Percentiles rank a stretch among this genome's conserved stretches.
Evolutionary conservation across 805 yeast genomes (phyloP).

Genomic region (Cyberlindnera maritima): DNA sequence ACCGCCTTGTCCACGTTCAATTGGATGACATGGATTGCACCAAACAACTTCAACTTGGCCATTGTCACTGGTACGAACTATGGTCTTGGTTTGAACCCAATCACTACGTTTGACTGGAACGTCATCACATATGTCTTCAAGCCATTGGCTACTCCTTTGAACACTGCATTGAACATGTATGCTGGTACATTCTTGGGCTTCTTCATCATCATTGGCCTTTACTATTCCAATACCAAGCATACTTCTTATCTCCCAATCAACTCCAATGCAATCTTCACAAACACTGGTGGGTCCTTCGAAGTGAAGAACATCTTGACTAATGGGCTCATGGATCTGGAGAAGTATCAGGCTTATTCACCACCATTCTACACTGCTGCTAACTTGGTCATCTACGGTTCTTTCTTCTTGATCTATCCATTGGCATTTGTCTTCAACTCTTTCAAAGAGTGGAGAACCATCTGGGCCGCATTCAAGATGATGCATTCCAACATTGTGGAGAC

Average conservation of each 20-base stretch:
- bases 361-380: constrained; percentile 67
- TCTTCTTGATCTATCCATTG: constrained; percentile 45
- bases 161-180: constrained; percentile 30
- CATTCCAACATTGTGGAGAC: too few species aligned
- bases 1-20: constrained; percentile 41
- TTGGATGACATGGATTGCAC: constrained; percentile 61
- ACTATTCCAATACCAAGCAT: constrained; percentile 41
- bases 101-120: constrained; percentile 54
- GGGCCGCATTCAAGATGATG: too few species aligned
- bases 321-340: constrained; percentile 43
- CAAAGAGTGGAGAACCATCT: constrained; percentile 41
- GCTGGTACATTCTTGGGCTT: constrained; percentile 35
- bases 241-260: constrained; percentile 40
- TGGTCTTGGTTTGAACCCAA: constrained; percentile 54
- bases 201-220: constrained; percentile 33
- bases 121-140: constrained; percentile 23
- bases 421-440: constrained; percentile 44
- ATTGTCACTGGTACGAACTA: constrained; percentile 43
- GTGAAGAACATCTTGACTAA: constrained; percentile 46
- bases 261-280: constrained; percentile 50
- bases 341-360: constrained; percentile 56
- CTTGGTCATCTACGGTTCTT: constrained; percentile 55
- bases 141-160: constrained; percentile 46
- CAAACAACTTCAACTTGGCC: constrained; percentile 46
- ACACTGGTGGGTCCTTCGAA: constrained; percentile 45